Base-by-base conservation (phyloP, 2,329 filamentous ascomycete genomes). In the Hymenoscyphus scutula region DNA sequence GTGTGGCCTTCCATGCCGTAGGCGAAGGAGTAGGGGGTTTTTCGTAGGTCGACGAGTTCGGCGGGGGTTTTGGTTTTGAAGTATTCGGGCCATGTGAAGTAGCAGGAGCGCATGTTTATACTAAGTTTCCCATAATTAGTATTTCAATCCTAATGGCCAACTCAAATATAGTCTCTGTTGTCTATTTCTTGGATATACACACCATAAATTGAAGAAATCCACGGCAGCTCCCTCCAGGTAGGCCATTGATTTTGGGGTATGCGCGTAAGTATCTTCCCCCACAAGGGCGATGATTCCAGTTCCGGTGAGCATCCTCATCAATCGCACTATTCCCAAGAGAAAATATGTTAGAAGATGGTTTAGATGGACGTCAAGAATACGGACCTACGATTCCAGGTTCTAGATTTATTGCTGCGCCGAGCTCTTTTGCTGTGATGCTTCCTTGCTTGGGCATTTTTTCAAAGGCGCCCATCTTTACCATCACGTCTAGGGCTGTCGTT, bases 171-270 rank as follows among this genome's bases (percentile, higher is more conserved):
- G n/a, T n/a, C n/a, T n/a, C n/a, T n/a, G n/a, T n/a, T n/a, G n/a
- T n/a, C n/a, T n/a, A n/a, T 29, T 29, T 29, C 3, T 6, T 6
- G 3, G 27, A 29, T 29, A 29, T 29, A 58, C 64, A 48, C 58
- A 70, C 71, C 66, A 71, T 19, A 70, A 8, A 19, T 62, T 62
- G 48, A 62, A 70, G 38, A 67, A 69, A 27, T 70, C 68, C 30
- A 66, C 54, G 15, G 65, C 62, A 13, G 34, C 62, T 19, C 62
- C 68, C 25, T 63, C 38, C 2, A 70, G 62, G 29, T 68, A 69
- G 19, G 38, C 60, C 37, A 60, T 63, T 32, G 68, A 68, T 53
- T 65, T 65, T 11, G 62, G 59, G 3, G 64, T 69, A 45, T 68
- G 68, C 37, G 68, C 62, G 55, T 63, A 68, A 1, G 64, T 66